Evolutionary conservation across 345 rosid species (phyloP), one percentile per base, ranked within the genome.

Genomic region (Combretum micranthum): DNA sequence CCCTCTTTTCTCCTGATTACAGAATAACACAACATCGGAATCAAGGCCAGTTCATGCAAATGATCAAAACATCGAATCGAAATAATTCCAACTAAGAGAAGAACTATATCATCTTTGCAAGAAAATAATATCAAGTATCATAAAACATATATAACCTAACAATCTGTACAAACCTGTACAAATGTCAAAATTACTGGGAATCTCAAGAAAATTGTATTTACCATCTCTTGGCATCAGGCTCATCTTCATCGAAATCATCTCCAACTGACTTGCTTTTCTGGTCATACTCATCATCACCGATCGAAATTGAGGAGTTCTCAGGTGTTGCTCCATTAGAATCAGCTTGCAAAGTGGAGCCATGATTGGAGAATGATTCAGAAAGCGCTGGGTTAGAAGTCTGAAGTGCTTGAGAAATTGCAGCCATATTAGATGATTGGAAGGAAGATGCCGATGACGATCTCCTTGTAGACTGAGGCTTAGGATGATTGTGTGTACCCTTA

Each of bases 401-500:
- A 60, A 72, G 62, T 14, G 67, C 71, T 54, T 52, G 57, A 54
- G 65, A 59, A 45, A 67, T 42, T 21, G 72, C 26, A 57, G 48
- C 51, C 39, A 32, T 32, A 32, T 4, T 32, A 32, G 39, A 32
- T 32, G 52, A 49, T 49, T 17, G 52, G 44, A 62, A 51, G 26
- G 64, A 2, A 15, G 69, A 55, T 2, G 77, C 62, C 1, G 90
- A 73, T 4, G 90, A 77, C n/a, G 96, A 69, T 74, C 84, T 74
- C 66, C 80, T 71, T 0, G 80, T 82, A 22, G 85, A 84, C 53
- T 79, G 83, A 52, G 96, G 98, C 67, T 82, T 88, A 0, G 90
- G 88, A 72, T 91, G 98, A 64, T 86, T 91, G 56, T 91, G 98
- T 42, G 76, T 82, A 25, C 98, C 98, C 66, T 81, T 88, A 42